phyloP scores from a whole-genome alignment of 345 rosid genomes.

The Firmiana major region DNA sequence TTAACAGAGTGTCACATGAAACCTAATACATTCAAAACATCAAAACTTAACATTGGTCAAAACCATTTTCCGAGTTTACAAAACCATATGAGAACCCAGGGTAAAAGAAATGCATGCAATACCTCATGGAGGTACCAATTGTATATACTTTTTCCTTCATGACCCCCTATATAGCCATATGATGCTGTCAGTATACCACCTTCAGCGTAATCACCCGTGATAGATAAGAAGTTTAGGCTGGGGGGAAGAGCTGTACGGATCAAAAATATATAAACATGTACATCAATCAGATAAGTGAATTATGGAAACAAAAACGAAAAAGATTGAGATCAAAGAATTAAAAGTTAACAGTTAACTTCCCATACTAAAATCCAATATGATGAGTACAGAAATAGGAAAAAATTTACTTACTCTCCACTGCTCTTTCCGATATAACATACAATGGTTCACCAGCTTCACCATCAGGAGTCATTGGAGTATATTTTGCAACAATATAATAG shows the following conservation, averaged over 20 bases:
- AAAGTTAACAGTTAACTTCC: neutral
- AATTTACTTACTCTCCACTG: conserved; percentile 68
- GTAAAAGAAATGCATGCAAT: conserved; percentile 20
- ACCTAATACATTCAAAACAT: no score
- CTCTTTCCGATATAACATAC: conserved; percentile 64
- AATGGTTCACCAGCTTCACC: conserved; percentile 90
- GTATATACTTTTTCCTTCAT: conserved; percentile 86
- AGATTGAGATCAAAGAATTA: conserved; percentile 1
- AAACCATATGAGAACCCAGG: conserved; percentile 9
- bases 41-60: no score
- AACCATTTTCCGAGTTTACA: no score
- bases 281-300: conserved; percentile 11
- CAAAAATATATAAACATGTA: conserved; percentile 5
- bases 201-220: conserved; percentile 82
- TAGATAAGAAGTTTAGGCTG: conserved; percentile 86
- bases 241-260: conserved; percentile 82
- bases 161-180: conserved; percentile 95
- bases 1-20: no score
- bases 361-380: neutral
- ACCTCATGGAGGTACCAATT: conserved; percentile 96
- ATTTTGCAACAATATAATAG: conserved; percentile 70
- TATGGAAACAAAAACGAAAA: neutral
- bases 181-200: conserved; percentile 89
- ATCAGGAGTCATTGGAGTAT: conserved; percentile 80
- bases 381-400: neutral